These are phyloP conservation scores for Stellera chamaejasme DNA, from an alignment of 345 rosid genomes.

Conservation along the genomic window DNA sequence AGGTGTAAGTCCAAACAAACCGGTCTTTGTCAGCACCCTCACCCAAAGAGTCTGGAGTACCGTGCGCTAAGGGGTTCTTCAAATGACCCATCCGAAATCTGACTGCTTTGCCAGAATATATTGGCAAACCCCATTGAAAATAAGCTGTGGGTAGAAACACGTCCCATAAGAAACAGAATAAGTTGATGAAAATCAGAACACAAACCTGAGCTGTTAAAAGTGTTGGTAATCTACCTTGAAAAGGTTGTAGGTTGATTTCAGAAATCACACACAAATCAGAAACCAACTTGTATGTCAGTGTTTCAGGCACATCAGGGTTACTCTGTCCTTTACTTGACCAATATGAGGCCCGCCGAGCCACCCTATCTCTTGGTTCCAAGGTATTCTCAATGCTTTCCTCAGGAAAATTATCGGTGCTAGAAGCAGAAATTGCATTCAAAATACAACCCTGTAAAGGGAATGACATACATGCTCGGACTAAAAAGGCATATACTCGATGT, in stretches of 20 bases:
- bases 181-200: constrained; percentile 2
- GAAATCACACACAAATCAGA: constrained; percentile 63
- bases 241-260: constrained; percentile 72
- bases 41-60: constrained; percentile 17
- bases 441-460: constrained; percentile 40
- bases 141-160: constrained; percentile 40
- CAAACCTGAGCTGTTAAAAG: constrained; percentile 2
- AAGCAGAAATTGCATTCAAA: constrained; percentile 56
- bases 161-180: constrained; percentile 4
- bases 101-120: constrained; percentile 72
- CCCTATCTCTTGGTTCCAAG: constrained; percentile 40
- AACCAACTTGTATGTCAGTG: constrained; percentile 55
- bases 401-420: constrained; percentile 88
- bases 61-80: constrained; percentile 19
- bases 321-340: constrained; percentile 91
- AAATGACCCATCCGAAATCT: constrained; percentile 67
- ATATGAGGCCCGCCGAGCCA: constrained; percentile 54
- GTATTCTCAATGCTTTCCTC: constrained; percentile 75
- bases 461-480: constrained; percentile 38
- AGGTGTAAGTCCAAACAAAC: constrained; percentile 72
- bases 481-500: constrained; percentile 59
- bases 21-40: constrained; percentile 28
- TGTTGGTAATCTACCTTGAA: constrained; percentile 43
- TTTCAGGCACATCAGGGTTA: constrained; percentile 71
- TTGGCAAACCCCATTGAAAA: constrained; percentile 62